Evolutionary conservation across 495 filamentous ascomycete genomes (phyloP).

Genomic region (Aspergillus indologenus): DNA sequence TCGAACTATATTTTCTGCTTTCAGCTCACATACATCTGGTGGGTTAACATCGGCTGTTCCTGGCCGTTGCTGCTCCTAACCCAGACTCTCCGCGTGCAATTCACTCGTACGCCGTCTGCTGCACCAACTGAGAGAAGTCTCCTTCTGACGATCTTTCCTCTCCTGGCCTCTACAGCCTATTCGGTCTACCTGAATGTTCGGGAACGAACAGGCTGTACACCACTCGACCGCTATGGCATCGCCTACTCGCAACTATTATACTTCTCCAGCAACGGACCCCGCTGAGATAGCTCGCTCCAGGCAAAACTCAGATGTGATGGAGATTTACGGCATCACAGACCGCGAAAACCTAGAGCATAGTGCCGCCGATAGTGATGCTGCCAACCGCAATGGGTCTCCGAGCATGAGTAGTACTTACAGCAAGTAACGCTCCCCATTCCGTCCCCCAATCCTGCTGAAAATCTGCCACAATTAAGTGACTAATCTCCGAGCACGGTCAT

Average conservation of each 20-base stretch:
- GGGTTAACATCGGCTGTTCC: background rate
- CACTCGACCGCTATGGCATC: constrained; percentile 20
- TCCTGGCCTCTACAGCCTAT: constrained; percentile 2
- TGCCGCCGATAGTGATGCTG: constrained; percentile 20
- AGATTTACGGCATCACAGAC: constrained; percentile 40
- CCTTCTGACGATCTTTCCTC: background rate
- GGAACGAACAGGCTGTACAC: constrained; percentile 16
- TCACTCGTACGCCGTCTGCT: background rate
- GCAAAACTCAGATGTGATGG: constrained; percentile 45
- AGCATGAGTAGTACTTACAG: constrained; percentile 22
- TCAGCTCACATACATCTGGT: background rate
- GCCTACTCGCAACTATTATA: constrained; percentile 25
- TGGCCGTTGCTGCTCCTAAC: background rate
- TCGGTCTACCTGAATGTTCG: constrained; percentile 16
- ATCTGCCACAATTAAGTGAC: constrained; percentile 8
- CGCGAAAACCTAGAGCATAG: constrained; percentile 31
- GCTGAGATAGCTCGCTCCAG: constrained; percentile 34
- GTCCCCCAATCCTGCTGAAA: background rate
- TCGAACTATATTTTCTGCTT: background rate
- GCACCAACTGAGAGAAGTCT: background rate
- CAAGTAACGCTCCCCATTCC: constrained; percentile 34
- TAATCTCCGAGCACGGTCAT: constrained; percentile 17
- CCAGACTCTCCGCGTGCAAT: background rate
- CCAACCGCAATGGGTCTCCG: constrained; percentile 35
- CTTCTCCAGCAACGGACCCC: constrained; percentile 28